Conservation (phyloP, 2,329 filamentous ascomycete species). For the Phialophora macrospora region DNA sequence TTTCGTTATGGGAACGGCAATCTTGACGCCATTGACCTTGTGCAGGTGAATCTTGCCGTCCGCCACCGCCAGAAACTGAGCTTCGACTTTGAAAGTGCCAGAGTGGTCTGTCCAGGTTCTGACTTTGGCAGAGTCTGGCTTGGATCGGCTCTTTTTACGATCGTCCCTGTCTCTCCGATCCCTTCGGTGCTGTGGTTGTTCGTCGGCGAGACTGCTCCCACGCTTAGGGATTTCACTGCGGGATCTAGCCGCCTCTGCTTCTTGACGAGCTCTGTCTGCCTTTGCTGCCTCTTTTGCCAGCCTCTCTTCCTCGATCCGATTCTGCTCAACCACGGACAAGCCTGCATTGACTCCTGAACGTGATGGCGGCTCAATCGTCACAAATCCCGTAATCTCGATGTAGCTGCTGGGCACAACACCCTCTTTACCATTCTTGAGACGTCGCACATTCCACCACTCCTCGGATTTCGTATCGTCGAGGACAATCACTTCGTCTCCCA, state of each 20-base stretch:
- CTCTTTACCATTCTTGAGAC: constrained; percentile 89
- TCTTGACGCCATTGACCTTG: constrained; percentile 97
- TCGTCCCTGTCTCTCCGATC: constrained; percentile 63
- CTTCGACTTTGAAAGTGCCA: constrained; percentile 95
- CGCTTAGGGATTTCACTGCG: constrained; percentile 70
- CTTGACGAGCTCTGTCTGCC: constrained; percentile 62
- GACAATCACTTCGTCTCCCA: constrained; percentile 88
- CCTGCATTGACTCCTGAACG: constrained; percentile 64
- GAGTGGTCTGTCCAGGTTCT: constrained; percentile 94
- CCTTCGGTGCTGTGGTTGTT: constrained; percentile 67
- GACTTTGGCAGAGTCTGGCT: constrained; percentile 81
- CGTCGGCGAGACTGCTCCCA: constrained; percentile 74
- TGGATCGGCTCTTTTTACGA: constrained; percentile 65
- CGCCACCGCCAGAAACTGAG: constrained; percentile 90
- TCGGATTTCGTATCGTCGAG: constrained; percentile 90
- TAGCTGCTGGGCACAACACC: constrained; percentile 97
- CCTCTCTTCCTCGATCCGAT: constrained; percentile 77
- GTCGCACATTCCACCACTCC: constrained; percentile 96
- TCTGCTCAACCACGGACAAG: constrained; percentile 75
- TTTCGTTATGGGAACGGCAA: constrained; percentile 90
- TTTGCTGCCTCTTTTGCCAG: constrained; percentile 79
- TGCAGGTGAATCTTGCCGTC: constrained; percentile 98
- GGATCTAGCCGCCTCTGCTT: constrained; percentile 46
- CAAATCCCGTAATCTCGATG: constrained; percentile 79
- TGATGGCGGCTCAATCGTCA: constrained; percentile 57